phyloP scores from a whole-genome alignment of 2,329 filamentous ascomycete species.

The Colletotrichum chlorophyti region DNA sequence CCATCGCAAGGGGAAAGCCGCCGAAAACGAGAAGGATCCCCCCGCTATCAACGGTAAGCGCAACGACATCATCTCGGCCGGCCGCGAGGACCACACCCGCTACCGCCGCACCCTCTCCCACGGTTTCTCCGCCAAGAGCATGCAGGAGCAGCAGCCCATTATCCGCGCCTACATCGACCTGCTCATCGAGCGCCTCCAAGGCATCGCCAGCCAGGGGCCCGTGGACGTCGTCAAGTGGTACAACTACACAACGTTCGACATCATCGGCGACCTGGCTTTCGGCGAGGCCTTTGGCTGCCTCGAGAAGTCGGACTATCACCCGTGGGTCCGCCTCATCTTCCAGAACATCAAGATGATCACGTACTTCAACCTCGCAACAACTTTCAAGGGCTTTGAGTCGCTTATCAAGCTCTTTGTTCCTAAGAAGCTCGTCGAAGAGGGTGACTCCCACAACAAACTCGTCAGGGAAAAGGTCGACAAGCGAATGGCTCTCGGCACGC shows the following conservation, averaged over 20 bases:
- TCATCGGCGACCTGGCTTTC: slow-evolving; percentile 39
- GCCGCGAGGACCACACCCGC: slow-evolving; percentile 16
- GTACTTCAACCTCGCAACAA: neutral
- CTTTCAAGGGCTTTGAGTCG: neutral
- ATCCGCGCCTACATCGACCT: slow-evolving; percentile 46
- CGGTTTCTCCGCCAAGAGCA: slow-evolving; percentile 34
- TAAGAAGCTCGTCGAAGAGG: neutral
- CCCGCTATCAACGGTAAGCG: neutral
- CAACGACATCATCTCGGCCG: slow-evolving; percentile 31
- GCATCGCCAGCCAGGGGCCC: slow-evolving; percentile 30
- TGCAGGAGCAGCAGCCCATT: slow-evolving; percentile 35
- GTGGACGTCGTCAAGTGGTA: slow-evolving; percentile 36
- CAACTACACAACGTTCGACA: slow-evolving; percentile 38
- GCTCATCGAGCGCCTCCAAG: slow-evolving; percentile 44
- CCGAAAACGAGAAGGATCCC: slow-evolving; percentile 18
- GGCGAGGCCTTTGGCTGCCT: slow-evolving; percentile 39
- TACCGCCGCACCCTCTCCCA: slow-evolving; percentile 29
- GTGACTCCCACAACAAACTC: neutral
- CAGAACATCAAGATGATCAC: slow-evolving; percentile 4
- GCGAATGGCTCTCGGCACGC: slow-evolving; percentile 22
- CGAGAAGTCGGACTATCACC: slow-evolving; percentile 24
- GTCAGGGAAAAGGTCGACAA: slow-evolving; percentile 15
- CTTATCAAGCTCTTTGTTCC: slow-evolving; percentile 9
- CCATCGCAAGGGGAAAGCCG: slow-evolving; percentile 5
- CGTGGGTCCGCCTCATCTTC: slow-evolving; percentile 32